Percentiles rank a stretch among this genome's conserved stretches.
Evolutionary conservation across 108 stramenopile species (phyloP).

Genomic region (Seminavis robusta): DNA sequence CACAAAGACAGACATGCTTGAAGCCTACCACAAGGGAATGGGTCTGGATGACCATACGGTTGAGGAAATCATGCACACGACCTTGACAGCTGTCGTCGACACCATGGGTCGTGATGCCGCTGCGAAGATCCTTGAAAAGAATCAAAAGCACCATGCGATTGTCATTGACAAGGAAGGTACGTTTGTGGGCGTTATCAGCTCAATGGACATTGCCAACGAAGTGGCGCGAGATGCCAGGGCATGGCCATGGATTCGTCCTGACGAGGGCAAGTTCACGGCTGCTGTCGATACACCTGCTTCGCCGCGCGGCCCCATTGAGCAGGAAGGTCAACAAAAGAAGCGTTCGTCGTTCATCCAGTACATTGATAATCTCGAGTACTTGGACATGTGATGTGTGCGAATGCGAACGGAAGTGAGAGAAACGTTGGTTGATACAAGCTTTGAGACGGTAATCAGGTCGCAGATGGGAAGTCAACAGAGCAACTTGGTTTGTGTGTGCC

Average conservation of each 20-base stretch:
- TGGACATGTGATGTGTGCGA: too few species aligned
- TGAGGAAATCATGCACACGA: slow-evolving; percentile 44
- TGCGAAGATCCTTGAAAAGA: slow-evolving; percentile 41
- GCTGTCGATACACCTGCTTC: too few species aligned
- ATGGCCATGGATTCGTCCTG: slow-evolving; percentile 37
- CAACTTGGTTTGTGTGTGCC: too few species aligned
- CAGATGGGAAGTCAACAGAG: too few species aligned
- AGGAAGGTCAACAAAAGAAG: too few species aligned
- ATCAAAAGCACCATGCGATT: slow-evolving; percentile 49
- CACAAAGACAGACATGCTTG: slow-evolving; percentile 57
- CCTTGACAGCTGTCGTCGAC: slow-evolving; percentile 6
- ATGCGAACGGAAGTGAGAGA: too few species aligned
- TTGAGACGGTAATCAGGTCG: too few species aligned
- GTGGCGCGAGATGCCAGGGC: slow-evolving; percentile 51
- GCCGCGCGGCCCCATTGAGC: too few species aligned
- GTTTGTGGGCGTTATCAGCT: slow-evolving; percentile 43
- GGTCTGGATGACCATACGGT: slow-evolving; percentile 17
- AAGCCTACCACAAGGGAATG: slow-evolving; percentile 34
- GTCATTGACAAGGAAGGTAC: slow-evolving; percentile 37
- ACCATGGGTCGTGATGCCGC: slow-evolving; percentile 33
- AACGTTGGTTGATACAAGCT: too few species aligned
- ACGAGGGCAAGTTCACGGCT: too few species aligned
- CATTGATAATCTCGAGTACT: too few species aligned
- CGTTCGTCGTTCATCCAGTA: too few species aligned
- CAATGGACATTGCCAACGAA: slow-evolving; percentile 56